These are phyloP conservation scores for Populus hybrid DNA, from an alignment of 441 rosid genomes.

Conservation along the genomic window DNA sequence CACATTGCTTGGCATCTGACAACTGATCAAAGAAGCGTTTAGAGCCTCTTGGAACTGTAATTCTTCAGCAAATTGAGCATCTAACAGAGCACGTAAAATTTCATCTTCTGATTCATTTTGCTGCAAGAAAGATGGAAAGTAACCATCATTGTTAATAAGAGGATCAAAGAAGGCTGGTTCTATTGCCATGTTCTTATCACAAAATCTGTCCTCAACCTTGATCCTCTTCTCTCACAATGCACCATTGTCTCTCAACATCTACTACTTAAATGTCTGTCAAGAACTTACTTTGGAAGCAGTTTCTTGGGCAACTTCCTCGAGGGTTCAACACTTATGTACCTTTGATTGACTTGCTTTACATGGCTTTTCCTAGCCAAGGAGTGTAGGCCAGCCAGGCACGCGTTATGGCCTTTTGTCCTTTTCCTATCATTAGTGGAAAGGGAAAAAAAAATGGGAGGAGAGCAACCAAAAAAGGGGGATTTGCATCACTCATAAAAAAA, in stretches of 20 bases:
- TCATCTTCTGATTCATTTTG: background rate
- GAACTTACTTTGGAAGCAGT: background rate
- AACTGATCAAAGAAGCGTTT: background rate
- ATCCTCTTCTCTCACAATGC: background rate
- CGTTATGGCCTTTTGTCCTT: background rate
- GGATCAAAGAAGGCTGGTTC: background rate
- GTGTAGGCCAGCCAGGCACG: background rate
- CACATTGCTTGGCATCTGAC: background rate
- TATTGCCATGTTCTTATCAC: background rate
- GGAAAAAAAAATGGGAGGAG: no score
- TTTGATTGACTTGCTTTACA: background rate
- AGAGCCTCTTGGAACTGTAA: slow-evolving; percentile 7
- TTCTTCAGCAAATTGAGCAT: slow-evolving; percentile 3
- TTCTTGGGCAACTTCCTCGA: background rate
- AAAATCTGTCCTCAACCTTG: background rate
- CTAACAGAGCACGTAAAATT: background rate
- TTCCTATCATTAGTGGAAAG: background rate
- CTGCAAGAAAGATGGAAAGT: background rate
- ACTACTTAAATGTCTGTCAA: background rate
- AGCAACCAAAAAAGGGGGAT: no score
- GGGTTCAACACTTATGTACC: background rate
- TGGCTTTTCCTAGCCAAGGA: background rate
- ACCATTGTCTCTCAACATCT: background rate
- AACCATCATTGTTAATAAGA: background rate
- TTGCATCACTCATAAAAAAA: no score